phyloP scores from a whole-genome alignment of 768 basidiomycete genomes.

The Boletus pseudo-olivaceus region DNA sequence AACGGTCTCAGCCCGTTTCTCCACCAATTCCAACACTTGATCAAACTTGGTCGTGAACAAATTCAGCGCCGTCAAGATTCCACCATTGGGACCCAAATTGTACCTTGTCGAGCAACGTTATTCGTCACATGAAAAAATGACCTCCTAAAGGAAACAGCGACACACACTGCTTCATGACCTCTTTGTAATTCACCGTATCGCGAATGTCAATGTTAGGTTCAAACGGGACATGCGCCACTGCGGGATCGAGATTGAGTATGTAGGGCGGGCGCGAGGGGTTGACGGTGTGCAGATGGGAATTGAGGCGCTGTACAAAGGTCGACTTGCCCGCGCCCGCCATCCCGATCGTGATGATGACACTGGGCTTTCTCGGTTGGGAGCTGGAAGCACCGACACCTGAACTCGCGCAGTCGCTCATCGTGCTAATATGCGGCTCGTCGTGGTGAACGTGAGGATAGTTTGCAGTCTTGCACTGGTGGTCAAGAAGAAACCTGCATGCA shows the following conservation, averaged over 20 bases:
- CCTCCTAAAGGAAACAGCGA: constrained; percentile 30
- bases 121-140: constrained; percentile 13
- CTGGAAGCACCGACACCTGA: neutral
- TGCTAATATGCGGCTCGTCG: neutral
- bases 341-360: constrained; percentile 86
- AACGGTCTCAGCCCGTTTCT: constrained; percentile 83
- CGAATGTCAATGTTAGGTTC: constrained; percentile 97
- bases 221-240: constrained; percentile 87
- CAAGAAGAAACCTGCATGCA: neutral
- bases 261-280: constrained; percentile 75
- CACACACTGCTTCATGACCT: constrained; percentile 99
- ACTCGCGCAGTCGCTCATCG: constrained; percentile 23
- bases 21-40: constrained; percentile 87
- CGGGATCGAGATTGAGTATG: constrained; percentile 96
- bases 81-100: constrained; percentile 97
- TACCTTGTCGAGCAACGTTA: constrained; percentile 53
- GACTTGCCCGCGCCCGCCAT: constrained; percentile 99
- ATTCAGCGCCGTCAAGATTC: constrained; percentile 94
- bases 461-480: constrained; percentile 1
- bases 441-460: neutral
- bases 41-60: constrained; percentile 99
- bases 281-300: constrained; percentile 79
- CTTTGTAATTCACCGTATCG: constrained; percentile 94
- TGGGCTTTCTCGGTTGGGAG: constrained; percentile 48
- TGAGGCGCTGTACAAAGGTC: constrained; percentile 93